A percentile compares a stretch with the other conserved stretches of the same genome.
These are phyloP conservation scores for Aspergillus fumigatus DNA, from an alignment of 2,329 filamentous ascomycete genomes.

Conservation along the genomic window DNA sequence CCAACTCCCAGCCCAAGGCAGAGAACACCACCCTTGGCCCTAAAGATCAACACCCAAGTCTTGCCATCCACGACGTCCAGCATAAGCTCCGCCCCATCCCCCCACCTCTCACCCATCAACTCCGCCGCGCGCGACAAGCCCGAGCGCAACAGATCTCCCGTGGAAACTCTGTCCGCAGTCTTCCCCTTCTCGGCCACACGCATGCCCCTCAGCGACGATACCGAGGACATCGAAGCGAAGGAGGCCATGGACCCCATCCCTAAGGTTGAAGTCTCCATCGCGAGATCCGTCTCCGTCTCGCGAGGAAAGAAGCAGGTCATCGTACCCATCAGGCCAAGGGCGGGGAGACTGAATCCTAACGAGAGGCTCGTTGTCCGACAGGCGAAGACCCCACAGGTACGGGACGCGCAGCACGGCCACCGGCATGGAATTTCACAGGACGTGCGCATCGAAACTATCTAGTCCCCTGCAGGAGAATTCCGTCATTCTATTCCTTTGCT, in stretches of 20 bases:
- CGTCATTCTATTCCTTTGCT: background rate
- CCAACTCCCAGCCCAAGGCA: background rate
- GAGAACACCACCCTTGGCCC: slow-evolving; percentile 1
- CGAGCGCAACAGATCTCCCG: slow-evolving; percentile 14
- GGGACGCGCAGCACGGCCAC: slow-evolving; percentile 26
- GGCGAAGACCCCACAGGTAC: slow-evolving; percentile 25
- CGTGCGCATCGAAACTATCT: slow-evolving; percentile 27
- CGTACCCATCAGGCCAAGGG: slow-evolving; percentile 28
- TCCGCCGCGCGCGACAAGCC: slow-evolving; percentile 7
- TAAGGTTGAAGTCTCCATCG: slow-evolving; percentile 34
- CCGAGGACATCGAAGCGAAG: slow-evolving; percentile 5
- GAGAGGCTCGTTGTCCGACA: slow-evolving; percentile 27
- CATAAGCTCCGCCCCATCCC: slow-evolving; percentile 9
- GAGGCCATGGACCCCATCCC: slow-evolving; percentile 9
- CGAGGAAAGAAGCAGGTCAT: slow-evolving; percentile 33
- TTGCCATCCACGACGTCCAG: slow-evolving; percentile 11
- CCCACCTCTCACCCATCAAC: slow-evolving; percentile 12
- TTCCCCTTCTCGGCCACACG: slow-evolving; percentile 14
- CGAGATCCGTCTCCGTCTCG: slow-evolving; percentile 36
- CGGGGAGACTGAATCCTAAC: slow-evolving; percentile 20
- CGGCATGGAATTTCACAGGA: slow-evolving; percentile 30
- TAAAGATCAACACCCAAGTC: slow-evolving; percentile 13
- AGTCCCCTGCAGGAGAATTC: background rate
- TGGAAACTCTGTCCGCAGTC: slow-evolving; percentile 6
- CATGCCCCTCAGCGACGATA: slow-evolving; percentile 14